Conservation (phyloP, 768 basidiomycete genomes). For the Mycena epipterygia region DNA sequence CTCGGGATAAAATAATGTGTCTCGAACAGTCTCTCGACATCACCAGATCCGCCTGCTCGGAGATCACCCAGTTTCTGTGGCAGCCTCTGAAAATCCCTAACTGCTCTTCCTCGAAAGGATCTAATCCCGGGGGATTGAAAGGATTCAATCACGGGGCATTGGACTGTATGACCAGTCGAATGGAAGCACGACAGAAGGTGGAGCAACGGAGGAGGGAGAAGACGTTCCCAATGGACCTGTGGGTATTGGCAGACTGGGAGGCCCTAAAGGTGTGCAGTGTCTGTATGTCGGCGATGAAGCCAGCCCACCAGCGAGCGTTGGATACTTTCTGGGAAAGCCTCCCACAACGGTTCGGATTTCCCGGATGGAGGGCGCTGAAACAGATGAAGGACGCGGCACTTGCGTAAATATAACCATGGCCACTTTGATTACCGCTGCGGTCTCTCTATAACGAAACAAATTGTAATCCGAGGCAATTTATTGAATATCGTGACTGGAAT, state of each 20-base stretch:
- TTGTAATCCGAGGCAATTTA: too few species aligned
- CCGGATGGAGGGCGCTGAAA: background rate
- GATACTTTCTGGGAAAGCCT: background rate
- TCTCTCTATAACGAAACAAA: too few species aligned
- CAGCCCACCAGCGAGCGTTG: constrained; percentile 40
- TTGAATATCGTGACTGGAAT: too few species aligned
- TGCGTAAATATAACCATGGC: too few species aligned
- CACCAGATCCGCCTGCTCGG: background rate
- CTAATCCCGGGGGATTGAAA: too few species aligned
- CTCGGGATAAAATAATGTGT: constrained; percentile 13
- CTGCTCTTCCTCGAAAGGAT: background rate
- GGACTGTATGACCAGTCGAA: background rate
- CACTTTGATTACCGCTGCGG: too few species aligned
- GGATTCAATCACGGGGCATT: too few species aligned
- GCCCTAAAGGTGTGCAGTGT: constrained; percentile 50
- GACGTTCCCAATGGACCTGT: background rate
- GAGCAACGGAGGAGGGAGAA: background rate
- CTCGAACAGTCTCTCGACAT: constrained; percentile 1
- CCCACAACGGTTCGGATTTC: background rate
- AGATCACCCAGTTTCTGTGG: constrained; percentile 14
- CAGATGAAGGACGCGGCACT: background rate
- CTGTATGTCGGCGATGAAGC: constrained; percentile 50
- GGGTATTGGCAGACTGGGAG: constrained; percentile 43
- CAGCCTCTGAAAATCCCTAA: background rate
- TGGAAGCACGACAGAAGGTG: background rate